Conservation (phyloP, 2,329 filamentous ascomycete genomes). For the Rosellinia necatrix region DNA sequence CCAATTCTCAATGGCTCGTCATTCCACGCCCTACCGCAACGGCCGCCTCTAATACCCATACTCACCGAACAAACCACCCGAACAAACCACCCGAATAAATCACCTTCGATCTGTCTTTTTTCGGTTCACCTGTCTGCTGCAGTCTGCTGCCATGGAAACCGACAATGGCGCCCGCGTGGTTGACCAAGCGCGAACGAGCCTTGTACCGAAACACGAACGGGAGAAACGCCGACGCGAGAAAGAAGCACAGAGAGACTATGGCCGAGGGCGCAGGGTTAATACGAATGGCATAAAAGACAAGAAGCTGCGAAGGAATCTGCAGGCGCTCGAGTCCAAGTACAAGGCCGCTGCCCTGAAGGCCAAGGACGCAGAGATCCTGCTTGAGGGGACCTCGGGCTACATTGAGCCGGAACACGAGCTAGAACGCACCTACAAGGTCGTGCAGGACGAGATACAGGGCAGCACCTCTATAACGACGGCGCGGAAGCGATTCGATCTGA, state of each 20-base stretch:
- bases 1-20: not conserved
- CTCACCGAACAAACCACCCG: not conserved
- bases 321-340: constrained; percentile 79
- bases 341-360: constrained; percentile 80
- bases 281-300: constrained; percentile 80
- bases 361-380: constrained; percentile 92
- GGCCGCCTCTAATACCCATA: not conserved
- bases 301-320: constrained; percentile 83
- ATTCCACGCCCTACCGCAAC: not conserved
- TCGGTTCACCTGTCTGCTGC: not conserved
- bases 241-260: constrained; percentile 77
- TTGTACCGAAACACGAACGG: constrained; percentile 56
- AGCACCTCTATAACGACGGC: constrained; percentile 81
- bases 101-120: not conserved
- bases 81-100: not conserved
- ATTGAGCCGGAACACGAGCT: constrained; percentile 86
- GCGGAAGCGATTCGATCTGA: constrained; percentile 91
- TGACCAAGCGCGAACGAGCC: constrained; percentile 54
- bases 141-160: constrained; percentile 28
- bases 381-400: constrained; percentile 85
- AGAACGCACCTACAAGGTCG: constrained; percentile 89
- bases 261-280: constrained; percentile 77
- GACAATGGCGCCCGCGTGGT: constrained; percentile 60
- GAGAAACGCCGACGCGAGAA: constrained; percentile 57
- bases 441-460: constrained; percentile 80